Evolutionary conservation across 1,284 basidiomycete genomes (phyloP), one percentile per base, ranked within the genome.

Genomic region (Singerocomus inundabilis): DNA sequence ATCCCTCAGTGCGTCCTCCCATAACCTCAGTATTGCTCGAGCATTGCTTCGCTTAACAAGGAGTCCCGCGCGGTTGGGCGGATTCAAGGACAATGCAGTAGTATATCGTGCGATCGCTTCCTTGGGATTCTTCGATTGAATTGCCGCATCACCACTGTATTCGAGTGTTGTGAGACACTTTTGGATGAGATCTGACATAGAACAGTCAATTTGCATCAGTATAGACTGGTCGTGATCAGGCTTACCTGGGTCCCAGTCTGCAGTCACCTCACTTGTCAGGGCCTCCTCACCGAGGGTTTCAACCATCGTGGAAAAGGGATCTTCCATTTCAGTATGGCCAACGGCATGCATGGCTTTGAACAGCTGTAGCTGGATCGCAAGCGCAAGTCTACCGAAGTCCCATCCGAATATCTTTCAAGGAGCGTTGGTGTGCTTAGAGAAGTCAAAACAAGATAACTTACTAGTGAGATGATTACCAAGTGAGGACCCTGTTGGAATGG

Each of bases 21-120:
- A 53, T 10, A 7, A 39, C 5, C 15, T 34, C 10, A 38, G 2
- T 2, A 12, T 18, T 16, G 16, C 44, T 32, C 8, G n/a, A 2
- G 40, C 50, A 9, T 43, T 54, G 46, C 54, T 54, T 21, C 49
- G 49, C 13, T 60, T 54, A 5, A 44, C 31, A 24, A 58, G 30
- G 10, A 57, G 50, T n/a, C 15, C 25, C 1, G 18, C 35, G 48
- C 2, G 32, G 15, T 37, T 29, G 1, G 32, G 33, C 9, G 45
- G 43, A 33, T 18, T 25, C 4, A 56, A 11, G n/a, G 13, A 51
- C 26, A 54, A 21, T 9, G 48, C 54, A n/a, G 29, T 15, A 3
- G 34, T 43, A 8, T 53, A 53, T 21, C 6, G 43, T 5, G 30
- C 4, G 2, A 47, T 21, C 1, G 49, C 50, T 15, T 34, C 15